Conservation (phyloP, 495 filamentous ascomycete genomes). For the Cryomyces minteri region DNA sequence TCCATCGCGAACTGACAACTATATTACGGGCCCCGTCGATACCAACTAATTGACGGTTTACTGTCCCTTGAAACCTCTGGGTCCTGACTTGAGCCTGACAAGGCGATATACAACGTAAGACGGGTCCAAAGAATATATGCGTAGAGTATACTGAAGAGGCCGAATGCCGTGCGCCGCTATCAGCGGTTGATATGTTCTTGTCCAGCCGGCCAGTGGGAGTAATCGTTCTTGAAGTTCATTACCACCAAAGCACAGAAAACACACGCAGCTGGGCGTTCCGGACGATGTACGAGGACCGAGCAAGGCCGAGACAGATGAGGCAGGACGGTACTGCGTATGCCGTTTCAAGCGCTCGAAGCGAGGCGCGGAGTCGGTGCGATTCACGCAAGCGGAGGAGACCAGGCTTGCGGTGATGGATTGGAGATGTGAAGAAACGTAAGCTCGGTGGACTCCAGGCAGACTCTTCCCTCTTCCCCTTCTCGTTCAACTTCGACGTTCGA, state of each 20-base stretch:
- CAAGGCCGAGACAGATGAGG: too few species aligned
- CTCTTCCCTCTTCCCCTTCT: too few species aligned
- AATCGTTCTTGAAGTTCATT: constrained; percentile 21
- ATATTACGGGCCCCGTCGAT: neutral
- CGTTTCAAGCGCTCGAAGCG: too few species aligned
- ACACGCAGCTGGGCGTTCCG: too few species aligned
- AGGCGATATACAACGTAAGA: neutral
- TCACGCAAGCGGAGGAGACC: too few species aligned
- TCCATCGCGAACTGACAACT: constrained; percentile 9
- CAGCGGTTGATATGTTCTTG: constrained; percentile 20
- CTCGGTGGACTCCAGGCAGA: too few species aligned
- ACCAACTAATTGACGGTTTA: neutral
- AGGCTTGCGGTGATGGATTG: too few species aligned
- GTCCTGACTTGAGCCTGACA: neutral
- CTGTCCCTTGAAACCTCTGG: neutral
- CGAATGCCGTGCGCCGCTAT: neutral
- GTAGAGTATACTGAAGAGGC: neutral
- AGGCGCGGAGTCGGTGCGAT: too few species aligned
- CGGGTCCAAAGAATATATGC: neutral
- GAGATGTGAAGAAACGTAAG: too few species aligned
- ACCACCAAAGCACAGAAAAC: constrained; percentile 1
- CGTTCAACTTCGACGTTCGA: too few species aligned
- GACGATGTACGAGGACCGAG: too few species aligned
- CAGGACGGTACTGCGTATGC: too few species aligned
- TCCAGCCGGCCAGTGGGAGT: constrained; percentile 20